Conservation (phyloP, 1,284 basidiomycete genomes). For the Pisolithus thermaeus region DNA sequence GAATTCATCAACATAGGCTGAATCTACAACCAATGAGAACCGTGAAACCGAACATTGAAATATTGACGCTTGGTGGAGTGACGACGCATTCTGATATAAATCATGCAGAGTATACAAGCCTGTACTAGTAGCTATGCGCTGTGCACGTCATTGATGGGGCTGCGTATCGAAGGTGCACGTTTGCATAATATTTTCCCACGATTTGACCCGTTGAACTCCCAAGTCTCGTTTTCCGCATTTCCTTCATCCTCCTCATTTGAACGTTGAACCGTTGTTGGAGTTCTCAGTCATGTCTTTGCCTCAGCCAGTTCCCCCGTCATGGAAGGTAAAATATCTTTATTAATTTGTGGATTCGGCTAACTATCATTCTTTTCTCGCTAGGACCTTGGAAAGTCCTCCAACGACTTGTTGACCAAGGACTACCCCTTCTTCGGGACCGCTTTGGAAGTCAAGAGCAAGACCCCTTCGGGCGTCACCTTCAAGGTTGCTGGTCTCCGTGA, state of each 20-base stretch:
- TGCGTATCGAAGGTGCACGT: no score
- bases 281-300: slow-evolving; percentile 66
- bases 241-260: slow-evolving; percentile 4
- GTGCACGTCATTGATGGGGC: slow-evolving; percentile 12
- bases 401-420: slow-evolving; percentile 92
- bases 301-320: slow-evolving; percentile 88
- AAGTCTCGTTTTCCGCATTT: slow-evolving; percentile 10
- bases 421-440: slow-evolving; percentile 78
- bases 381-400: slow-evolving; percentile 97
- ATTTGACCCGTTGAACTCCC: slow-evolving; percentile 17
- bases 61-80: no score
- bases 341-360: background rate
- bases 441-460: slow-evolving; percentile 93
- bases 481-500: slow-evolving; percentile 80
- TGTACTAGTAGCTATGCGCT: no score
- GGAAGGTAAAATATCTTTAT: slow-evolving; percentile 57
- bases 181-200: slow-evolving; percentile 22
- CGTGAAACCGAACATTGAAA: no score
- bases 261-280: background rate
- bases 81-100: no score
- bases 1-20: no score
- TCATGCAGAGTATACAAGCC: no score
- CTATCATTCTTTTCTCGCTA: slow-evolving; percentile 24
- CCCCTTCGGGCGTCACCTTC: slow-evolving; percentile 86
- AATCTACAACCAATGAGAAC: no score